These are phyloP conservation scores for Microbotryum scabiosae DNA, from an alignment of 1,284 basidiomycete species.

Conservation along the genomic window DNA sequence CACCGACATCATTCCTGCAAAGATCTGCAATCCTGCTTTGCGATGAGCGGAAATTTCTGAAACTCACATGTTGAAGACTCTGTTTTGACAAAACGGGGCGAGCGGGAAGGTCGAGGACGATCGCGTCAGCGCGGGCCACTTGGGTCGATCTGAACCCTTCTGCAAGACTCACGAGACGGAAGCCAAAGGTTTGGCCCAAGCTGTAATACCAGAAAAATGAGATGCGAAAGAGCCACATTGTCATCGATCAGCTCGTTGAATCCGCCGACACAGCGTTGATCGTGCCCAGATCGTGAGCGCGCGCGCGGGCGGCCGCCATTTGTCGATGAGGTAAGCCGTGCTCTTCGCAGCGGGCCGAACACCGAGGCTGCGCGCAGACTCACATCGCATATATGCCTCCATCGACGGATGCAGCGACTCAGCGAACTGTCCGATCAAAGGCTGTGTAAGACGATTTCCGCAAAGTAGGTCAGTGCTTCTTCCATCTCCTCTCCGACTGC, in stretches of 20 bases:
- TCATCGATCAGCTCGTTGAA: too few species aligned
- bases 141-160: too few species aligned
- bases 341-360: neutral
- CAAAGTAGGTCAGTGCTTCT: neutral
- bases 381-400: slow-evolving; percentile 63
- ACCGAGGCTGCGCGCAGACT: neutral
- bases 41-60: neutral
- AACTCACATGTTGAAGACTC: slow-evolving; percentile 86
- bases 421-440: slow-evolving; percentile 78
- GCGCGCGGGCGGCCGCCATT: neutral
- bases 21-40: too few species aligned
- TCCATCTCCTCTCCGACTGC: too few species aligned
- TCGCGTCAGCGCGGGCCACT: too few species aligned
- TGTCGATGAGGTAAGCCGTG: neutral
- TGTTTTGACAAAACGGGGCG: neutral
- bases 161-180: slow-evolving; percentile 52
- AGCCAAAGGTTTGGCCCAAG: slow-evolving; percentile 61
- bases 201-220: slow-evolving; percentile 40
- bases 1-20: neutral
- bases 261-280: neutral
- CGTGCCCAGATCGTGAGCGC: neutral
- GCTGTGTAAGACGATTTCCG: slow-evolving; percentile 36
- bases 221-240: neutral
- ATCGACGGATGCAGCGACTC: slow-evolving; percentile 77
- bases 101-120: neutral